Base-by-base conservation (phyloP, 495 filamentous ascomycete genomes). In the Aspergillus ostianus region DNA sequence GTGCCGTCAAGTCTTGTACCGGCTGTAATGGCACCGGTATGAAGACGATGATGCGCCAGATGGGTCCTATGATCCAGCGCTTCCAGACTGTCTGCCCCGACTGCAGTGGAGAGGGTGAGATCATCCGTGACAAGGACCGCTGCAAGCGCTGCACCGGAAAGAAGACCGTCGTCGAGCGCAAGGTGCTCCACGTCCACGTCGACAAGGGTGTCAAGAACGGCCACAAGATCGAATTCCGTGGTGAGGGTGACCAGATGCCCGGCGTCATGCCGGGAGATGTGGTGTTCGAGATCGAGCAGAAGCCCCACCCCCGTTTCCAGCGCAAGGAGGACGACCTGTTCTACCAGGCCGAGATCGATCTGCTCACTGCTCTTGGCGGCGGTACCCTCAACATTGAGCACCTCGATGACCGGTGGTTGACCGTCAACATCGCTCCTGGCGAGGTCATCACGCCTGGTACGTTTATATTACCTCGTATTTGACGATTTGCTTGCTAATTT, bases 1-100 rank as follows among this genome's bases (percentile, higher is more conserved):
- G 94, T 59, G 90, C 95, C 17, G 93, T 98, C 65, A 91, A 90
- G 79, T 89, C 88, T 63, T 99, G 94, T 79, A 69, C 85, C 29
- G 88, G 89, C 61, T 99, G 94, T 74, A 91, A 95, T 60, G 94
- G 94, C 66, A 83, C 86, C 61, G 95, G 94, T 76, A 95, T 96
- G 90, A 98, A 98, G 87, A 97, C 90, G 20, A 98, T 99, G 93
- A 97, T 98, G 94, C 90, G 94, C 67, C 95, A 98, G 82, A 98
- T 98, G 93, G 94, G 95, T 53, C 94, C 94, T 54, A 99, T 99
- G 94, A 98, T 98, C 70, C 95, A 98, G 78, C 90, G 94, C 53
- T 98, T 98, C 85, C 95, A 98, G 84, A 98, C 95, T 19, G 92
- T 97, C 61, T 99, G 94, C 85, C 90, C 92, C 30, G 94, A 99